Base-by-base conservation (phyloP, 2,329 filamentous ascomycete genomes). In the Mycosphaerella sp. region DNA sequence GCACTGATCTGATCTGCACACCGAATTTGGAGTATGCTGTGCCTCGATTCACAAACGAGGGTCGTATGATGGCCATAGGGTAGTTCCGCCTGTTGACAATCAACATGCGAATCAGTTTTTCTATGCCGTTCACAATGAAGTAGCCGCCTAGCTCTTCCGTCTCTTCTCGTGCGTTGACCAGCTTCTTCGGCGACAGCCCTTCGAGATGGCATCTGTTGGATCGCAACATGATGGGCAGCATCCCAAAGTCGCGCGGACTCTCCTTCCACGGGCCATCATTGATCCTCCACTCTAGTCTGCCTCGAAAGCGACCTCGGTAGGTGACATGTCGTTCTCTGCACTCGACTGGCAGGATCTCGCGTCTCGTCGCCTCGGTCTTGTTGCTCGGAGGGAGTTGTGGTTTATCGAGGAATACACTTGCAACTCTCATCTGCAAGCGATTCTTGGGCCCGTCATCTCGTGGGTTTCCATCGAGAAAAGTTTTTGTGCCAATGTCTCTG, bases 51-150 rank as follows among this genome's bases (percentile, higher is more conserved):
- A 82, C 80, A 75, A 97, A 98, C 62, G 91, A 95, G 46, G 86
- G 85, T 68, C 93, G 87, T 64, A 89, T 82, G 70, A 97, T 96
- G 45, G 92, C 92, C 82, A 96, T 87, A 48, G 93, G 92, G 67
- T 89, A 96, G 72, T 98, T 98, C 67, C 93, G 81, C 72, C 89
- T 83, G 69, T 90, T 89, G 58, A 97, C 82, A 60, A 95, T 85
- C 59, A 98, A 79, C 76, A 97, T 84, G 68, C 93, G 89, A 64
- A 97, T 90, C 54, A 97, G 82, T 76, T 96, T 97, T 72, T 98
- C 93, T 67, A 91, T 95, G 61, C 93, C 93, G 70, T 98, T 98
- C 66, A 98, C 87, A 65, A 98, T 84, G 68, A 97, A 98, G 72
- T 97, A 98, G 43, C 93, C 93, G 38, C 93, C 93, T 32, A 97